Base-by-base conservation (phyloP, 306 rosid species). In the Corylus avellana region DNA sequence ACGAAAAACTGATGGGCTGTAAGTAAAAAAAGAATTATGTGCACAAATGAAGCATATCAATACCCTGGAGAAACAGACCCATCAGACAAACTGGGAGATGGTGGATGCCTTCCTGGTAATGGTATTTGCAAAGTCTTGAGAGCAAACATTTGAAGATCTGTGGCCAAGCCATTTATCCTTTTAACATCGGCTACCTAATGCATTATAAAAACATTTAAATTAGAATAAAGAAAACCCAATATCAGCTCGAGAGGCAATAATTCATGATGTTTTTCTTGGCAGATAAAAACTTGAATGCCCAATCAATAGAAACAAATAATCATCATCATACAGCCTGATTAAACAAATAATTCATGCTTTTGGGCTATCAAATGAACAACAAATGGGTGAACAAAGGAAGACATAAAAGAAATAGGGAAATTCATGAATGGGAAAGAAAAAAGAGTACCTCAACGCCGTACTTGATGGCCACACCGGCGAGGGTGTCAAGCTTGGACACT, bases 121-220 rank as follows among this genome's bases (percentile, higher is more conserved):
- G 96, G 97, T 76, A 93, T 93, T 79, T 82, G 88, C 87, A 93
- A 78, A 56, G 86, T 86, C 86, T 89, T 86, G 87, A 89, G 81
- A 39, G 97, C 96, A 80, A 91, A 93, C 97, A 93, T 91, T 86
- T 93, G 97, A 82, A 91, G 91, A 87, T 93, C 97, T 35, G 97
- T 76, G 32, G 92, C 92, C 78, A 93, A 80, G 37, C 96, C 91
- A 75, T 93, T 93, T 89, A 93, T 86, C 88, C 93, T 89, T 84
- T 85, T 93, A 77, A 93, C 79, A 84, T 93, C 97, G 59, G 92
- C 88, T 78, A 93, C 97, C 97, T 93, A 82, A 81, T 79, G 70
- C 32, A 79, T 82, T 50, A 55, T 69, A 73, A 42, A 69, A 51
- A 73, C 1, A 80, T 74, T 76, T 77, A 59, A 56, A 73, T 73